Percentiles rank a stretch among this genome's conserved stretches.
phyloP scores from a whole-genome alignment of 805 yeast species.

The Myxozyma sirexii region DNA sequence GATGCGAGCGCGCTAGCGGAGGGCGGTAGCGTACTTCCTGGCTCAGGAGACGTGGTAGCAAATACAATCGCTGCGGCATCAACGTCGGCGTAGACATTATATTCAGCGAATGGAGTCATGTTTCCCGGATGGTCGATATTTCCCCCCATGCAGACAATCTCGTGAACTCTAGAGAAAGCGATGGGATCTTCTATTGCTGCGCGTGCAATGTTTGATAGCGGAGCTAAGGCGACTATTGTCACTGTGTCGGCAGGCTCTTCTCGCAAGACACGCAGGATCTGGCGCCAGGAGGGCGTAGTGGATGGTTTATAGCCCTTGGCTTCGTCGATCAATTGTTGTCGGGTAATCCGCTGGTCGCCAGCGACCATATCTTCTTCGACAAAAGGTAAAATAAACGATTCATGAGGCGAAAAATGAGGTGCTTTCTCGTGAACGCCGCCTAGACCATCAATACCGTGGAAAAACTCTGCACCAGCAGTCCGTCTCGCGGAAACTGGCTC shows the following conservation, averaged over 20 bases:
- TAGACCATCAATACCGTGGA: slow-evolving; percentile 48
- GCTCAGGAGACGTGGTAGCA: slow-evolving; percentile 41
- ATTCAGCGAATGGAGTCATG: slow-evolving; percentile 48
- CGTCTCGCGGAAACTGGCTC: slow-evolving; percentile 39
- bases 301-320: slow-evolving; percentile 41
- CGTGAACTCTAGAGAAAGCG: slow-evolving; percentile 42
- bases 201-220: slow-evolving; percentile 46
- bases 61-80: slow-evolving; percentile 46
- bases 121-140: slow-evolving; percentile 45
- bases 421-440: slow-evolving; percentile 45
- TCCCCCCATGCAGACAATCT: slow-evolving; percentile 48
- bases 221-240: slow-evolving; percentile 47
- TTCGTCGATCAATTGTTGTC: slow-evolving; percentile 9
- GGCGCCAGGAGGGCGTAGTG: slow-evolving; percentile 40
- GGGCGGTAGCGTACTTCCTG: slow-evolving; percentile 41
- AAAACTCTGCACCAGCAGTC: slow-evolving; percentile 45
- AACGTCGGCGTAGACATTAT: slow-evolving; percentile 48
- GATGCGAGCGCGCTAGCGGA: slow-evolving; percentile 16
- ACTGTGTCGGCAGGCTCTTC: slow-evolving; percentile 44
- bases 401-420: slow-evolving; percentile 44
- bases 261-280: slow-evolving; percentile 44
- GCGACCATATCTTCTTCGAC: slow-evolving; percentile 13
- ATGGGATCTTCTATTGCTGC: slow-evolving; percentile 47
- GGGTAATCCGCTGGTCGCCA: slow-evolving; percentile 13
- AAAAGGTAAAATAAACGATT: slow-evolving; percentile 39